These are phyloP conservation scores for Solanum hybrid DNA, from an alignment of 305 asterid genomes.

Conservation along the genomic window DNA sequence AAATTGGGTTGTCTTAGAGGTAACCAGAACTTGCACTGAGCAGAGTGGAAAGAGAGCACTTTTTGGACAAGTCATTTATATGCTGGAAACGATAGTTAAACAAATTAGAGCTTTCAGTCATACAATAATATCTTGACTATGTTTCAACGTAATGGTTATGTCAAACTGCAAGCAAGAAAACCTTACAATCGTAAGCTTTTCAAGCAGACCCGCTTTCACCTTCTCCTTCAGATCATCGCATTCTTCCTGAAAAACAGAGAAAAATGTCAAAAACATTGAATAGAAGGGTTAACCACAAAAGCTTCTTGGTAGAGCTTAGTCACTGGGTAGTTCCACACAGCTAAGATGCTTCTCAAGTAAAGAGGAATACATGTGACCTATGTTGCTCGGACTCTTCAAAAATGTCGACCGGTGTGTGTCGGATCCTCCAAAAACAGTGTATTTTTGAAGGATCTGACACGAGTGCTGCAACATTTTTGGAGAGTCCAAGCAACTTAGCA, in stretches of 20 bases:
- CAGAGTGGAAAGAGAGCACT: not conserved
- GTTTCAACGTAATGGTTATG: not conserved
- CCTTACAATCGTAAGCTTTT: constrained; percentile 58
- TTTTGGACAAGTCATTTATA: not conserved
- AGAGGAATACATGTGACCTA: not conserved
- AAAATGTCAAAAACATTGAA: not conserved
- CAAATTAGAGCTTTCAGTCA: not conserved
- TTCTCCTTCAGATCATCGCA: constrained; percentile 37
- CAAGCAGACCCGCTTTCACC: constrained; percentile 35
- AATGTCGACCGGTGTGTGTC: not conserved
- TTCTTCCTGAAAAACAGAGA: constrained; percentile 35
- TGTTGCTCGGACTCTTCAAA: not conserved
- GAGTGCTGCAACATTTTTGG: not conserved
- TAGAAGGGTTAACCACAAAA: not conserved
- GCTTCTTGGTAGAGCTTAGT: not conserved
- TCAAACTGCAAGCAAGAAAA: constrained; percentile 5
- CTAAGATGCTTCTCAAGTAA: not conserved
- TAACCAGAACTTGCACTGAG: not conserved
- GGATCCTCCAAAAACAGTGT: not conserved
- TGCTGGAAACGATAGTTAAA: not conserved
- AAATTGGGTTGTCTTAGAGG: not conserved
- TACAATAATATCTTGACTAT: not conserved
- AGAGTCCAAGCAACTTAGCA: not conserved
- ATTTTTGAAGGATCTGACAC: not conserved
- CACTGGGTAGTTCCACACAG: not conserved